Evolutionary conservation across 345 rosid species (phyloP).

Genomic region (Firmiana major): DNA sequence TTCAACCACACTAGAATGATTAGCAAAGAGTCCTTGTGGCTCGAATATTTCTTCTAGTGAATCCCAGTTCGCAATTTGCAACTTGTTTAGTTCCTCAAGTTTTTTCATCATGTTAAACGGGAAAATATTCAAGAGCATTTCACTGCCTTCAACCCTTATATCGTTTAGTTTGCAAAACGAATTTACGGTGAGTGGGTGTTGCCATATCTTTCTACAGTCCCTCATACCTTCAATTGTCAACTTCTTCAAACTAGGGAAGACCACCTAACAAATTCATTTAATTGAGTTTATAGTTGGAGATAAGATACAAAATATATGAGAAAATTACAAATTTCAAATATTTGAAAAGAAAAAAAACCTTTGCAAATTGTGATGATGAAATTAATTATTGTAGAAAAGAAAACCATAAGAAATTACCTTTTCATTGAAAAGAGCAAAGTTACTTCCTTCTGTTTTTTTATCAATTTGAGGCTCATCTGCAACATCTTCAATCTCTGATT

Average conservation of each 20-base stretch:
- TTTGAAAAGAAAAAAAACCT: background rate
- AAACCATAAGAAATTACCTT: constrained; percentile 6
- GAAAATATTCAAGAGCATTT: background rate
- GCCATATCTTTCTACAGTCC: constrained; percentile 1
- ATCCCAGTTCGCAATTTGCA: background rate
- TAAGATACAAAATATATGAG: background rate
- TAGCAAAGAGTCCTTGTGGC: background rate
- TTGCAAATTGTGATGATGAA: background rate
- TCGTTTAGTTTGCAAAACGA: background rate
- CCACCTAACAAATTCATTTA: background rate
- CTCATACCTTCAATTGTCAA: background rate
- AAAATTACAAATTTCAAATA: background rate
- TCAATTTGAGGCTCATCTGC: background rate
- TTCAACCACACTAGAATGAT: background rate
- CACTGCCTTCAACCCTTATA: background rate
- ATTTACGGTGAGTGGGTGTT: background rate
- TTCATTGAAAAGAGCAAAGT: background rate
- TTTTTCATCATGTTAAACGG: background rate
- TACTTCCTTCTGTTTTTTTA: background rate
- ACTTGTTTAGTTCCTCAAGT: background rate
- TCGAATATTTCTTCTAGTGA: background rate
- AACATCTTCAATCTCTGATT: background rate
- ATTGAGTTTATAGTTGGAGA: background rate
- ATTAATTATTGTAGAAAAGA: background rate
- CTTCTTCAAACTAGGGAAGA: background rate